Percentiles rank a stretch among this genome's conserved stretches.
phyloP scores from a whole-genome alignment of 345 rosid species.

The Eucalyptus lansdowneana region DNA sequence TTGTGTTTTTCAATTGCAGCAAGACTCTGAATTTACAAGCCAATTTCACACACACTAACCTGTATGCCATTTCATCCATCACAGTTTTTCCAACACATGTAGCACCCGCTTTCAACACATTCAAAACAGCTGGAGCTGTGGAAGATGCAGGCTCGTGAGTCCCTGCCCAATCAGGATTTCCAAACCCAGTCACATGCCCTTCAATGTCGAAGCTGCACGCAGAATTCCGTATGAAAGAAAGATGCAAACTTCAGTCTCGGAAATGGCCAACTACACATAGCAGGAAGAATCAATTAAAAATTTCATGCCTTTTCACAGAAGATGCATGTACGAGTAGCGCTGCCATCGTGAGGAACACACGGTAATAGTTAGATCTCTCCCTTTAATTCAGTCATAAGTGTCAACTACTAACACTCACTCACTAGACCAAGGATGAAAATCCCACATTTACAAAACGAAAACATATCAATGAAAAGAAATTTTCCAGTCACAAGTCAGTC shows the following conservation, averaged over 20 bases:
- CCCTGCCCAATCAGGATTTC: constrained; percentile 89
- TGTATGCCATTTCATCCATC: constrained; percentile 96
- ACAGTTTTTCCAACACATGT: constrained; percentile 57
- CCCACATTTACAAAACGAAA: neutral
- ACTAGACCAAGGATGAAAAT: neutral
- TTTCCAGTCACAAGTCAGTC: neutral
- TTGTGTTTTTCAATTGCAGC: neutral
- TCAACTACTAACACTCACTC: neutral
- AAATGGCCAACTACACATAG: neutral
- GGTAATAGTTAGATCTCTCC: neutral
- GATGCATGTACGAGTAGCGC: neutral
- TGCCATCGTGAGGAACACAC: neutral
- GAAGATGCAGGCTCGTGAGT: constrained; percentile 63
- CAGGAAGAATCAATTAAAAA: neutral
- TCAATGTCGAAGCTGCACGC: constrained; percentile 63
- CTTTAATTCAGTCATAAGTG: neutral
- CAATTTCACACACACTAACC: constrained; percentile 16
- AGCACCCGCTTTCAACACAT: constrained; percentile 60
- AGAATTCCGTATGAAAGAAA: neutral
- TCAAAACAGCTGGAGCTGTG: constrained; percentile 60
- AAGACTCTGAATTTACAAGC: neutral
- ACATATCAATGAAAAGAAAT: neutral
- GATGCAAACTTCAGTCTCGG: neutral
- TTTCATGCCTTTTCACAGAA: neutral
- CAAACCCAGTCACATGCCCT: constrained; percentile 78